Base-by-base conservation (phyloP, 106 monocot genomes). In the Dactylorhiza incarnata region DNA sequence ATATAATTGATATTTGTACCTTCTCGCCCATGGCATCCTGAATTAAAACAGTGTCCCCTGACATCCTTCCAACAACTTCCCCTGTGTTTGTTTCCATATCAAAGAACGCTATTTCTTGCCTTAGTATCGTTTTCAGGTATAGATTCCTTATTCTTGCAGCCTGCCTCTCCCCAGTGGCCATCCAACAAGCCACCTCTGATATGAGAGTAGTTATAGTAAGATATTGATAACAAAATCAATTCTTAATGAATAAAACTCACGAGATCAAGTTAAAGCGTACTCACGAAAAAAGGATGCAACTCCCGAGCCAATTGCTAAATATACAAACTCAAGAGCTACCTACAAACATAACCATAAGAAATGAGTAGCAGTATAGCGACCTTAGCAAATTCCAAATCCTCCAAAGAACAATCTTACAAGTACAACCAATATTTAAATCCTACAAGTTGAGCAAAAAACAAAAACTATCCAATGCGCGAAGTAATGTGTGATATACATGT, bases 61-160 rank as follows among this genome's bases (percentile, higher is more conserved):
- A 88, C 83, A 88, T 83, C 79, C 88, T 82, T 20, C 85, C 88
- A 46, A 88, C 80, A 53, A 88, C 78, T 70, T 88, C 88, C 16
- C 88, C 88, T 5, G 88, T 88, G 58, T 83, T 88, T 25, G 83
- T 91, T 79, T 91, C 86, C 77, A 86, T 85, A 52, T 91, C 91
- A 66, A 91, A 91, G 72, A 91, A 91, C 16, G 88, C 87, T 76
- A 91, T 86, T 80, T 91, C 91, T 81, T 91, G 91, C 48, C 78
- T 58, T 68, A 91, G 48, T 51, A 88, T 88, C 20, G 82, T 78
- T 74, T 83, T 85, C 75, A 88, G 71, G 62, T 88, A 88, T 75
- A 88, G 46, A 68, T 83, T 88, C 71, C 85, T 80, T 83, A 88
- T 88, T 23, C 88, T 77, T 23, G 83, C 77, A 12, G 88, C 85